Evolutionary conservation across 2,329 filamentous ascomycete species (phyloP), one percentile per base, ranked within the genome.

Genomic region (Emericellopsis atlantica): DNA sequence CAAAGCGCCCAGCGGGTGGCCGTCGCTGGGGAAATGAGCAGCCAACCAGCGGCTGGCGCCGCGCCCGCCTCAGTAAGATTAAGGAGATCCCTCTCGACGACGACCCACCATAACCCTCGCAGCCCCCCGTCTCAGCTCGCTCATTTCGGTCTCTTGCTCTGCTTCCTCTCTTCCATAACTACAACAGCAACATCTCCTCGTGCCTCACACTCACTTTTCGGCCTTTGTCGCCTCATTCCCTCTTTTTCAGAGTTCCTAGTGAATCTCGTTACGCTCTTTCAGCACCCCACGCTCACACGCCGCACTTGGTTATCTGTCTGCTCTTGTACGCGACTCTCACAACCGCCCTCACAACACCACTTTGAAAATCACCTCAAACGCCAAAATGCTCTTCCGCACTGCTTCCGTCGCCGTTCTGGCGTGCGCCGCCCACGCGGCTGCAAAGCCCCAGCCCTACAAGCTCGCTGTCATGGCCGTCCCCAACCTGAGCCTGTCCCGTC

Each of bases 401-500:
- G 47, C 55, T 40, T 52, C 55, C 42, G 33, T 59, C 40, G 58
- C 58, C 49, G 40, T 63, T 43, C 43, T 62, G 53, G 59, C 60
- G 36, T 55, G 53, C 44, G 55, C 56, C 41, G 53, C 55, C 39
- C 48, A 48, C 45, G 60, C 49, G 43, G 52, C 51, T 41, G 54
- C 56, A 31, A 35, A 33, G 12, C 45, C 53, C 42, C 45, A 58
- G 51, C 60, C 59, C 37, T 64, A 63, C 51, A 56, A 54, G 49
- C 55, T 61, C 46, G 54, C 59, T 44, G 53, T 54, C 46, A 62
- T 57, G 53, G 49, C 58, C 43, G 45, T 62, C 41, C 51, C 54
- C 40, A 58, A 57, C 38, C 46, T 69, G 48, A 65, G 67, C 43
- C 55, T 72, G 40, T 54, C 54, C 37, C 63, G 58, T 49, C 68